Conservation (phyloP, 2,329 filamentous ascomycete species). For the Monilinia fructicola region DNA sequence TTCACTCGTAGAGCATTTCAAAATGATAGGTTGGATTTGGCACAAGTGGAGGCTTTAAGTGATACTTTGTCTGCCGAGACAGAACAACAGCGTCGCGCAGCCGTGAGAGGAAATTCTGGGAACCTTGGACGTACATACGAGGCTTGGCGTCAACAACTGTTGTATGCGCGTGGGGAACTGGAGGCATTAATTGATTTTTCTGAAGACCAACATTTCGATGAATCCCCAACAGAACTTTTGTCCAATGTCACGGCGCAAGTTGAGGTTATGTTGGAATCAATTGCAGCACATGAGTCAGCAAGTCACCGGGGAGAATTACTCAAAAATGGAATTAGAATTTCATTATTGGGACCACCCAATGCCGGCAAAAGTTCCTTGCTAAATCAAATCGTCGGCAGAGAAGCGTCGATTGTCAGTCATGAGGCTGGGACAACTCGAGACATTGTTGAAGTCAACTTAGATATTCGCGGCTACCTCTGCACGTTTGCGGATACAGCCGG, state of each 20-base stretch:
- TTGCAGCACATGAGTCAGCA: slow-evolving; percentile 70
- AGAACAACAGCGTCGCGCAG: slow-evolving; percentile 86
- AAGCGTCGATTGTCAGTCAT: slow-evolving; percentile 90
- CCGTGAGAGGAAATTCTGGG: slow-evolving; percentile 74
- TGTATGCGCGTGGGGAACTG: slow-evolving; percentile 83
- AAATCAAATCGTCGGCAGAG: slow-evolving; percentile 84
- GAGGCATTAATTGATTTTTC: slow-evolving; percentile 97
- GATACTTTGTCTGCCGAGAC: slow-evolving; percentile 70
- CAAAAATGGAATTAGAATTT: slow-evolving; percentile 79
- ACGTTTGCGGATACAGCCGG: slow-evolving; percentile 96
- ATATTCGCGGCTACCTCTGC: slow-evolving; percentile 86
- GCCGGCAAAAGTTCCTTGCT: slow-evolving; percentile 92
- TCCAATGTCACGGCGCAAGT: slow-evolving; percentile 67
- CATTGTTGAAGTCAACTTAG: slow-evolving; percentile 86
- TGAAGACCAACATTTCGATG: slow-evolving; percentile 96
- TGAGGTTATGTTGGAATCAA: slow-evolving; percentile 56
- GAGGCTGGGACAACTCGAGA: slow-evolving; percentile 94
- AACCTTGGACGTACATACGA: slow-evolving; percentile 76
- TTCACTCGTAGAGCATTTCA: slow-evolving; percentile 92
- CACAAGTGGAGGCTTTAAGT: slow-evolving; percentile 71
- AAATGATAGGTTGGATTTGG: slow-evolving; percentile 80
- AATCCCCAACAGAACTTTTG: slow-evolving; percentile 72
- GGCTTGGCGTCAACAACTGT: slow-evolving; percentile 71
- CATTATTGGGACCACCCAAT: slow-evolving; percentile 87
- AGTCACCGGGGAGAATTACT: slow-evolving; percentile 81